Evolutionary conservation across 2,329 filamentous ascomycete species (phyloP).

Genomic region (Delphinella strobiligena): DNA sequence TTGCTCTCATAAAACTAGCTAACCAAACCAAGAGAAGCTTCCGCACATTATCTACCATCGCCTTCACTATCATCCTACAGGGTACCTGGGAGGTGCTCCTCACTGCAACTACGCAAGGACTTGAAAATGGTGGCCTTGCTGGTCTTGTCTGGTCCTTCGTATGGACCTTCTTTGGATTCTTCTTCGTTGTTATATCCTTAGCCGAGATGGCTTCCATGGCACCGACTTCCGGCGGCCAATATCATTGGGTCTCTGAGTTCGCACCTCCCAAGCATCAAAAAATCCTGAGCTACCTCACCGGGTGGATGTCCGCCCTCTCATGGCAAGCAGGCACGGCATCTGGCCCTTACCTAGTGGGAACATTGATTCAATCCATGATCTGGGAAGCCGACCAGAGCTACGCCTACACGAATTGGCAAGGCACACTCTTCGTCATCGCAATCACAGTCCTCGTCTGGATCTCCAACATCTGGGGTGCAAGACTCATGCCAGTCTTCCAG

Average conservation of each 20-base stretch:
- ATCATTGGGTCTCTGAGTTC: slow-evolving; percentile 11
- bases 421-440: slow-evolving; percentile 36
- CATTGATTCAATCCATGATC: slow-evolving; percentile 25
- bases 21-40: slow-evolving; percentile 4
- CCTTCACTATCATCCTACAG: slow-evolving; percentile 8
- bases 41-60: slow-evolving; percentile 7
- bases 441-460: slow-evolving; percentile 34
- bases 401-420: slow-evolving; percentile 30
- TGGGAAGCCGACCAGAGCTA: slow-evolving; percentile 19
- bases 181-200: slow-evolving; percentile 19
- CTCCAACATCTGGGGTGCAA: slow-evolving; percentile 27
- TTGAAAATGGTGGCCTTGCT: slow-evolving; percentile 20
- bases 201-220: slow-evolving; percentile 24
- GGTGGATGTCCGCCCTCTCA: slow-evolving; percentile 25
- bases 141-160: slow-evolving; percentile 24
- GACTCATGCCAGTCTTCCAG: slow-evolving; percentile 25
- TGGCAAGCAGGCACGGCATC: slow-evolving; percentile 25
- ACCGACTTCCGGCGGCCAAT: slow-evolving; percentile 10
- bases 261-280: slow-evolving; percentile 11
- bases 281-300: slow-evolving; percentile 14
- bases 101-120: slow-evolving; percentile 5
- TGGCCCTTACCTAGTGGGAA: slow-evolving; percentile 23
- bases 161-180: slow-evolving; percentile 10
- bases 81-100: slow-evolving; percentile 8
- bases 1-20: too few species aligned